These are phyloP conservation scores for Metarhizium robertsii DNA, from an alignment of 2,329 filamentous ascomycete species.

Conservation along the genomic window DNA sequence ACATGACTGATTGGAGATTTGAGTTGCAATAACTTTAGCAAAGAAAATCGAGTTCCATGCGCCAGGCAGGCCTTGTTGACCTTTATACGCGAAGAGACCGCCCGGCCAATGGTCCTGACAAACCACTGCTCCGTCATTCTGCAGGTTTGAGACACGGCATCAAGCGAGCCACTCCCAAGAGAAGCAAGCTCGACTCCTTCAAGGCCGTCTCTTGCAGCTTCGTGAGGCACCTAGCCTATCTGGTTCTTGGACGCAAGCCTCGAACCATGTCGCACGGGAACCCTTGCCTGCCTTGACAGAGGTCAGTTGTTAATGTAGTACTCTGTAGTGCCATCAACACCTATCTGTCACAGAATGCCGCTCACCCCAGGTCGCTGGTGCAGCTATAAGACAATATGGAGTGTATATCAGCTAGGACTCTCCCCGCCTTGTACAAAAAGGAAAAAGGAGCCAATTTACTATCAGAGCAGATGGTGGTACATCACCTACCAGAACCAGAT, in stretches of 20 bases:
- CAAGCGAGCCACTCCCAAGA: neutral
- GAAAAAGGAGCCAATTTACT: neutral
- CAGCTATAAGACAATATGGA: neutral
- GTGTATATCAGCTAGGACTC: neutral
- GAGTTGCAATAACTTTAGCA: neutral
- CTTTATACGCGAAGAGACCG: neutral
- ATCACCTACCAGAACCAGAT: neutral
- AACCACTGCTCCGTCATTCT: neutral
- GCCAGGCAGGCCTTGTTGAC: neutral
- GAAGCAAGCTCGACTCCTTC: neutral
- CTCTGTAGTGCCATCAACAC: neutral
- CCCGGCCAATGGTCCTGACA: neutral
- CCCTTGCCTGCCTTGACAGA: neutral
- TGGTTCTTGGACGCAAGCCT: neutral
- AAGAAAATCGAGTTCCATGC: neutral
- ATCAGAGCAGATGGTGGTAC: neutral
- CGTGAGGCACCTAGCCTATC: neutral
- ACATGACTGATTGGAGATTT: neutral
- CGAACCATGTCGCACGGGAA: neutral
- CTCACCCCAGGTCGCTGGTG: neutral
- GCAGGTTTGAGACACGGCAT: neutral
- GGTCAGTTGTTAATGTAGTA: neutral
- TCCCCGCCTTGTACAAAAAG: neutral
- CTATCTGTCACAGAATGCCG: neutral
- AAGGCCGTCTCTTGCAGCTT: neutral